Base-by-base conservation (phyloP, 257 asterid species). In the Fraxinus anomala region DNA sequence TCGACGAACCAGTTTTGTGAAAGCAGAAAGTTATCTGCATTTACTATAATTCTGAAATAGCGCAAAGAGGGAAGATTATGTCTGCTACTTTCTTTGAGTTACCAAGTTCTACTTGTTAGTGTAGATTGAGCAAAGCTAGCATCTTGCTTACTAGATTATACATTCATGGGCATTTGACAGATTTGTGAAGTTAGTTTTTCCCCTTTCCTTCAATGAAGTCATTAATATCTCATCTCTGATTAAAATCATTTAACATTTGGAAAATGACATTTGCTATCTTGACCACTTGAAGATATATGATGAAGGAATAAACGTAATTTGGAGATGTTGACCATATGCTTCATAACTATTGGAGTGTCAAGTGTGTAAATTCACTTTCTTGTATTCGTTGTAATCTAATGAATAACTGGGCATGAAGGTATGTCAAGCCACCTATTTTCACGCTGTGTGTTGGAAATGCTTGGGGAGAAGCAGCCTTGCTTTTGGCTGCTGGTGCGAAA, bases 381-480 rank as follows among this genome's bases (percentile, higher is more conserved):
- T 69, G 47, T 73, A 65, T 13, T 69, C 37, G 19, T 67, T 80
- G 76, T 83, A 9, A 82, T 40, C 5, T n/a, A 59, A 59, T 31
- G 54, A 49, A 72, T 40, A 78, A 34, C 63, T 72, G 68, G 47
- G 31, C 68, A 59, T 85, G 73, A 81, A 95, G 99, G 81, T 91
- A 86, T 73, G 96, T 95, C 86, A 88, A 91, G 79, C 93, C 99
- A 59, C 97, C 98, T 67, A 93, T 91, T 75, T 93, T 87, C 81
- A 91, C 99, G 14, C 89, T 93, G 1, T 95, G 99, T 77, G 97
- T 95, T 76, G 99, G 99, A 79, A 93, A 95, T 88, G 98, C 98
- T n/a, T 95, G 99, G 99, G 98, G 98, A 80, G 99, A 93, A 88
- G 99, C 99, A 77, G 93, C 99, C 54, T 87, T 95, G 85, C 93